These are phyloP conservation scores for Teratosphaeria gauchensis DNA, from an alignment of 2,329 filamentous ascomycete species.

Conservation along the genomic window DNA sequence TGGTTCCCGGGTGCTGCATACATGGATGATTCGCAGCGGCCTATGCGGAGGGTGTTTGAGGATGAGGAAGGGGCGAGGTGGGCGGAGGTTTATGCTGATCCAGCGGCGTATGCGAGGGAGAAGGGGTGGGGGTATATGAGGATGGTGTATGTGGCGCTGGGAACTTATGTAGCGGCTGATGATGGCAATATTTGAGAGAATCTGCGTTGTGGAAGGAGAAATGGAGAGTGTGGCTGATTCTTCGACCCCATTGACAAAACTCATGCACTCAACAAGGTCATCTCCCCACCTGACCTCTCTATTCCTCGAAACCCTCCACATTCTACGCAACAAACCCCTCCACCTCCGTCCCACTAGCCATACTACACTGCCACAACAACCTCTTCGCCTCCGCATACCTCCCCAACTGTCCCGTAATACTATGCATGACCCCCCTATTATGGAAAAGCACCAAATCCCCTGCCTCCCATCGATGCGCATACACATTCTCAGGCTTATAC, in stretches of 20 bases:
- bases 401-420: constrained; percentile 20
- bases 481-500: constrained; percentile 20
- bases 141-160: background rate
- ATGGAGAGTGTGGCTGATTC: no score
- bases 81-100: background rate
- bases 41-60: background rate
- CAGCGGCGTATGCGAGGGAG: background rate
- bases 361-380: constrained; percentile 20
- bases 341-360: background rate
- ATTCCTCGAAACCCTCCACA: no score
- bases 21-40: background rate
- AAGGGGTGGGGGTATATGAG: background rate
- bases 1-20: background rate
- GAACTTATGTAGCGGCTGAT: background rate
- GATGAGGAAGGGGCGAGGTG: background rate
- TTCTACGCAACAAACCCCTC: background rate
- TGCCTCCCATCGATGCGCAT: constrained; percentile 23
- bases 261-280: no score
- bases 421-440: constrained; percentile 25
- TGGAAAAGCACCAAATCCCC: constrained; percentile 25
- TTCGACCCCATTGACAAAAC: no score
- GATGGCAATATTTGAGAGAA: no score
- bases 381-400: constrained; percentile 9
- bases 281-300: no score
- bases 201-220: no score